A percentile compares a stretch with the other conserved stretches of the same genome.
Evolutionary conservation across 495 filamentous ascomycete genomes (phyloP).

Genomic region (Penicillium crystallinum): DNA sequence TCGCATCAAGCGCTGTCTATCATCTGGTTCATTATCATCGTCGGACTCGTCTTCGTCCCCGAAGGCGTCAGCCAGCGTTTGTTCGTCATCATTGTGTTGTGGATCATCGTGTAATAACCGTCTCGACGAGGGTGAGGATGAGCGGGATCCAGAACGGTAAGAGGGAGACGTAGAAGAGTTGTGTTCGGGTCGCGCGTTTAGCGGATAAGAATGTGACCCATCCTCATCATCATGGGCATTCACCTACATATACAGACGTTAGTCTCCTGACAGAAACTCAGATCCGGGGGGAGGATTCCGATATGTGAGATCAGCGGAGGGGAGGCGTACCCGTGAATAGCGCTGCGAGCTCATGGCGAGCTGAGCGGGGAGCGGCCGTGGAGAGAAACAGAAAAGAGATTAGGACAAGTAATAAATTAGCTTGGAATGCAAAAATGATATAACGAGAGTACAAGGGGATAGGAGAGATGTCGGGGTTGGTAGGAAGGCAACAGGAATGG

Average conservation of each 20-base stretch:
- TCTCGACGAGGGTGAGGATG: constrained; percentile 63
- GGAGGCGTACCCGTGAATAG: constrained; percentile 72
- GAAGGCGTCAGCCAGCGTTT: constrained; percentile 85
- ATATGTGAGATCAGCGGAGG: constrained; percentile 21
- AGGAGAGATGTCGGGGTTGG: constrained; percentile 14
- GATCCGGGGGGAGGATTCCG: constrained; percentile 12
- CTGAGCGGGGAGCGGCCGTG: constrained; percentile 28
- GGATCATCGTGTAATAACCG: constrained; percentile 52
- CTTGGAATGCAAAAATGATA: constrained; percentile 10
- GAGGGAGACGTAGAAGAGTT: constrained; percentile 89
- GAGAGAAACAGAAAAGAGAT: constrained; percentile 17
- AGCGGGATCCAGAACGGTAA: constrained; percentile 76
- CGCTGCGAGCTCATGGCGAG: constrained; percentile 72
- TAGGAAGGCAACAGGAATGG: constrained; percentile 19
- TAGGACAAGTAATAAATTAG: constrained; percentile 14
- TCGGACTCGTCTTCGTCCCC: constrained; percentile 66
- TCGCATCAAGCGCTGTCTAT: constrained; percentile 79
- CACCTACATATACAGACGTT: constrained; percentile 34
- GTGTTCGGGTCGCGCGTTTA: constrained; percentile 34
- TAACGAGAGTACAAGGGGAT: constrained; percentile 15
- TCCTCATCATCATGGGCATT: constrained; percentile 51
- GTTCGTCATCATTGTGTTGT: constrained; percentile 55
- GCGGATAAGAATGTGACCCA: constrained; percentile 36
- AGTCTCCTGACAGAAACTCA: constrained; percentile 11
- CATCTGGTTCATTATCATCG: constrained; percentile 68